Evolutionary conservation across 169 alveolate species (phyloP).

Genomic region (Condylostoma magnum): DNA sequence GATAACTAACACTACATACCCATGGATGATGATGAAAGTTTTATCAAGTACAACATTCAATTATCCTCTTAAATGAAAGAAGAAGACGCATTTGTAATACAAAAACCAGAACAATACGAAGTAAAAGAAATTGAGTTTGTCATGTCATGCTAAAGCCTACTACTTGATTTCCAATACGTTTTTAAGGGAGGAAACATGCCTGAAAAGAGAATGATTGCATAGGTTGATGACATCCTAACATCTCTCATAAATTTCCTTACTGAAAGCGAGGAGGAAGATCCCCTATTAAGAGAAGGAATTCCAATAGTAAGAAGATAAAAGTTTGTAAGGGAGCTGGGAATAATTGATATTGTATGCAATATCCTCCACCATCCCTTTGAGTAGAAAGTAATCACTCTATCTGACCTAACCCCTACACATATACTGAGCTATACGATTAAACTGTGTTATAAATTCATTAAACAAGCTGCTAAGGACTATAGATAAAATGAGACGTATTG

Average conservation of each 20-base stretch:
- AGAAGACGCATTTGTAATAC: too few species aligned
- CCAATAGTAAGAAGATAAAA: conserved; percentile 25
- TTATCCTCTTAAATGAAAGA: too few species aligned
- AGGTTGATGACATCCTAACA: neutral
- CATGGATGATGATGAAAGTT: too few species aligned
- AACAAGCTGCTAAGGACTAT: conserved; percentile 19
- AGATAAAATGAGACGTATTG: neutral
- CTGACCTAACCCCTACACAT: conserved; percentile 13
- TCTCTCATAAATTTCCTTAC: conserved; percentile 18
- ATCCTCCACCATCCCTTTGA: conserved; percentile 40
- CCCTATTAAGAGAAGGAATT: neutral
- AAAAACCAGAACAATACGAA: conserved; percentile 31
- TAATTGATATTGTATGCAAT: conserved; percentile 33
- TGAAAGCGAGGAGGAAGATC: conserved; percentile 16
- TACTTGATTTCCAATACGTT: neutral
- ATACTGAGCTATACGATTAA: neutral
- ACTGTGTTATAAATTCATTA: conserved; percentile 35
- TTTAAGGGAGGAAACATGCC: neutral
- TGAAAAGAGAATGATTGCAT: neutral
- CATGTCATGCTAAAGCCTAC: neutral
- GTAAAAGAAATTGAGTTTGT: conserved; percentile 10
- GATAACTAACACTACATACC: too few species aligned
- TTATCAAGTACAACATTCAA: too few species aligned
- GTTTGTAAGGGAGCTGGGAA: conserved; percentile 39
- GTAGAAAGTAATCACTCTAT: neutral